phyloP scores from a whole-genome alignment of 176 grass and related monocot genomes.

The Olyra latifolia region DNA sequence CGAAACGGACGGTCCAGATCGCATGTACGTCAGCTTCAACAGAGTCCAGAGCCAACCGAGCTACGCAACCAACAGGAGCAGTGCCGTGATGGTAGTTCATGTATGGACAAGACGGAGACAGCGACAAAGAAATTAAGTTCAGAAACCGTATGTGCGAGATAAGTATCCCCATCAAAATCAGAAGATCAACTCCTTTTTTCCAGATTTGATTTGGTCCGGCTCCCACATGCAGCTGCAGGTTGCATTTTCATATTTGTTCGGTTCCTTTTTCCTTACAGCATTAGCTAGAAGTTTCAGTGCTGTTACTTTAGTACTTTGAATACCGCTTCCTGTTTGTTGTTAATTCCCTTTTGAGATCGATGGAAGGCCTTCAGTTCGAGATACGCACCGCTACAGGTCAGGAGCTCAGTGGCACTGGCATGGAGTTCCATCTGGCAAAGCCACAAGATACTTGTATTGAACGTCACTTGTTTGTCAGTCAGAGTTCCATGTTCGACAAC shows the following conservation, averaged over 20 bases:
- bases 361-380: not conserved
- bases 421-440: not conserved
- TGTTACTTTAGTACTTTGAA: not conserved
- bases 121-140: not conserved
- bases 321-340: not conserved
- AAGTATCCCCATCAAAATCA: not conserved
- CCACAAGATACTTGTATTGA: not conserved
- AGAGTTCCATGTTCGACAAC: not conserved
- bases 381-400: not conserved
- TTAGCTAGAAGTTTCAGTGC: too few species aligned
- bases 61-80: not conserved
- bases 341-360: not conserved
- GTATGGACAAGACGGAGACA: not conserved
- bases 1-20: not conserved
- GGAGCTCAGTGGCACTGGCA: not conserved
- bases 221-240: too few species aligned
- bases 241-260: too few species aligned
- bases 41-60: not conserved
- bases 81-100: not conserved
- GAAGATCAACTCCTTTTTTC: too few species aligned
- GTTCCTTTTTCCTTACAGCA: too few species aligned
- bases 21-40: not conserved
- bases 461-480: not conserved
- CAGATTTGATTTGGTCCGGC: too few species aligned
- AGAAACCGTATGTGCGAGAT: not conserved